Base-by-base conservation (phyloP, 192 early-diverging fungal species). In the Umbelopsis isabellina region DNA sequence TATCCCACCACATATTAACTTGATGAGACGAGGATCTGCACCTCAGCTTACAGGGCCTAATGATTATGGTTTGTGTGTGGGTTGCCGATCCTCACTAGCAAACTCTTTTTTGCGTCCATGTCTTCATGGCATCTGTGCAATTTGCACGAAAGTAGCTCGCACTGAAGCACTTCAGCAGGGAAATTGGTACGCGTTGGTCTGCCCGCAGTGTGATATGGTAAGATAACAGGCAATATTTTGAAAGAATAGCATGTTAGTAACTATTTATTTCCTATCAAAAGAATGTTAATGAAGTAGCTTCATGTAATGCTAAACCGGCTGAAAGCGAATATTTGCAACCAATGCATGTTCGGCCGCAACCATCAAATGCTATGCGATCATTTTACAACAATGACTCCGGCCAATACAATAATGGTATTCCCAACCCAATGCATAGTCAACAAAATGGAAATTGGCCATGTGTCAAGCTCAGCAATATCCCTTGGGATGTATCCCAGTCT, bases 401-500 rank as follows among this genome's bases (percentile, higher is more conserved):
- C 12, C 30, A 61, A 5, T 15, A 11, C 16, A 35, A 16, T 16
- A 33, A 25, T 33, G 18, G 18, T 5, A 5, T 6, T 61, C 2
- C 27, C 16, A 61, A 6, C 15, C 15, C 33, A n/a, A 61, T 16
- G 5, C 11, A 8, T 18, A 35, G 18, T 61, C 27, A 61, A 13
- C 30, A 30, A 16, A 3, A 5, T 27, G 55, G 55, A 15, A 61
- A 61, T 16, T 61, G 55, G 55, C 55, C 55, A 13, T 61, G 55
- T 35, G 55, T 61, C 25, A 61, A 61, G 15, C 30, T 61, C 10
- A 61, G 55, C 55, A 61, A 61, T 12, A 88, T 88, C 25, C 86
- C 86, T n/a, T 88, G 86, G 86, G 86, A 88, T 71, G 74, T 85
- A 23, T 88, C 86, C 20, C 73, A 83, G 52, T 77, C 80, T 30